Conservation (phyloP, 257 asterid species). For the Solanum peruvianum region DNA sequence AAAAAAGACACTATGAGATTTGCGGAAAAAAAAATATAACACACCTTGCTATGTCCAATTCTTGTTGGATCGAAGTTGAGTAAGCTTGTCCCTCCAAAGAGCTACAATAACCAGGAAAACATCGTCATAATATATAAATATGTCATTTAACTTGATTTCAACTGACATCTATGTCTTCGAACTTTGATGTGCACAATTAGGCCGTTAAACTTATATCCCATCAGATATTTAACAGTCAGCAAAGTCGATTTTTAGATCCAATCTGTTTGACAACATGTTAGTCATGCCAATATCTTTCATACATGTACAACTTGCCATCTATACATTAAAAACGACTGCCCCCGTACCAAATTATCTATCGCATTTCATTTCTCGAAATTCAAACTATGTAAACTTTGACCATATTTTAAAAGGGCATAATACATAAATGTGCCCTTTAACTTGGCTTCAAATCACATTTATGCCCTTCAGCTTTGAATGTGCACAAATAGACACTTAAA, state of each 20-base stretch:
- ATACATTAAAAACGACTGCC: neutral
- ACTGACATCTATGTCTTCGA: neutral
- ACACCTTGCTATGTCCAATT: constrained; percentile 47
- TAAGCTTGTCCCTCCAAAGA: constrained; percentile 79
- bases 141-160: neutral
- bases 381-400: neutral
- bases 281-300: neutral
- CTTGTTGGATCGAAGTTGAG: constrained; percentile 69
- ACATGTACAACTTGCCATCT: neutral
- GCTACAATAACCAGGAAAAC: constrained; percentile 27
- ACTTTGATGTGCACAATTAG: neutral
- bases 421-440: too few relatives aligned
- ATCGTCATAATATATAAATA: neutral
- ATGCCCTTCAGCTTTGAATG: too few relatives aligned
- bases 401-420: too few relatives aligned
- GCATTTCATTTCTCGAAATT: too few relatives aligned
- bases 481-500: too few relatives aligned
- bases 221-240: neutral
- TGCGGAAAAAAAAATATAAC: neutral
- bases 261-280: neutral
- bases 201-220: neutral
- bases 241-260: neutral
- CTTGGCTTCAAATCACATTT: too few relatives aligned
- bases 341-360: neutral
- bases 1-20: neutral